phyloP scores from a whole-genome alignment of 805 yeast genomes.

The Candida fluviatilis region DNA sequence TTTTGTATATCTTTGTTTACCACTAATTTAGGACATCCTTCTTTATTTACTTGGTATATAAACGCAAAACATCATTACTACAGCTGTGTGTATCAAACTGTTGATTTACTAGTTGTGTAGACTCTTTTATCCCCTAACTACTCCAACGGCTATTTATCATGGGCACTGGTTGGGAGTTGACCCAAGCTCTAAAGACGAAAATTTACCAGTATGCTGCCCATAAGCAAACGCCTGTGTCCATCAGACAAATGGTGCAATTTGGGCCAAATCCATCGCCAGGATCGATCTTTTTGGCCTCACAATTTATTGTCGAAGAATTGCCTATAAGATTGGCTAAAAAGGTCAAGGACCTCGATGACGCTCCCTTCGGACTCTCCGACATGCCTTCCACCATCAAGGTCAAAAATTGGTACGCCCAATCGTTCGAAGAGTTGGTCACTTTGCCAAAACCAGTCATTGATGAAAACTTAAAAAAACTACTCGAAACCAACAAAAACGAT shows the following conservation, averaged over 20 bases:
- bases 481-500: slow-evolving; percentile 14
- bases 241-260: slow-evolving; percentile 88
- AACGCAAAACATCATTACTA: too few relatives aligned
- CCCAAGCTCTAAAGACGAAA: slow-evolving; percentile 46
- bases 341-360: slow-evolving; percentile 75
- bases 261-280: slow-evolving; percentile 80
- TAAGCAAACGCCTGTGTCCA: slow-evolving; percentile 79
- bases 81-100: too few relatives aligned
- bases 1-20: too few relatives aligned
- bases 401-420: slow-evolving; percentile 85
- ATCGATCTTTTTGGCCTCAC: slow-evolving; percentile 74
- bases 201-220: slow-evolving; percentile 64
- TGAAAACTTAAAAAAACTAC: slow-evolving; percentile 34
- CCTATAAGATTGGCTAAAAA: slow-evolving; percentile 85
- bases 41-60: too few relatives aligned
- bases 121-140: too few relatives aligned
- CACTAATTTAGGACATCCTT: too few relatives aligned
- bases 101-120: too few relatives aligned
- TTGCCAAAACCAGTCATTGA: slow-evolving; percentile 55
- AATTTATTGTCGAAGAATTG: slow-evolving; percentile 79
- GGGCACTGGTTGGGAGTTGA: slow-evolving; percentile 49
- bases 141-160: slow-evolving; percentile 10
- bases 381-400: slow-evolving; percentile 77
- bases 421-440: slow-evolving; percentile 76
- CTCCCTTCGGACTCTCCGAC: slow-evolving; percentile 69